Evolutionary conservation across 768 basidiomycete genomes (phyloP).

Genomic region (Russula sp.): DNA sequence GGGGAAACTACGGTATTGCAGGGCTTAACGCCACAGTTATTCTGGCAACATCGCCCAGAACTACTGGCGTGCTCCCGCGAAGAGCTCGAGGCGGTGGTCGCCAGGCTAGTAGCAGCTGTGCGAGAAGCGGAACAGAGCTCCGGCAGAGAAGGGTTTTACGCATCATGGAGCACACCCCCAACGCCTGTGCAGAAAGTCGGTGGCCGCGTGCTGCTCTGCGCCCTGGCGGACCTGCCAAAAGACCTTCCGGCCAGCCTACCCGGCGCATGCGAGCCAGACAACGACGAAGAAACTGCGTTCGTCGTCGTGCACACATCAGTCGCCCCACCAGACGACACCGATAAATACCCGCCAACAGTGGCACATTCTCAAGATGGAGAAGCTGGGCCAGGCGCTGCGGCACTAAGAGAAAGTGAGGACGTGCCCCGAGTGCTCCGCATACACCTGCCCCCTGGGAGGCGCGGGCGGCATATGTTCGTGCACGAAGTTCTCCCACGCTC

Average conservation of each 20-base stretch:
- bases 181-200: constrained; percentile 32
- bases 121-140: neutral
- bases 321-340: neutral
- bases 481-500: constrained; percentile 41
- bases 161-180: constrained; percentile 18
- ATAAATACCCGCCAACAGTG: neutral
- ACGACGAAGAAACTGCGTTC: constrained; percentile 23
- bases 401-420: neutral
- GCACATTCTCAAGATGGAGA: neutral
- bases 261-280: neutral
- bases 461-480: constrained; percentile 44
- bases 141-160: neutral
- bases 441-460: constrained; percentile 39
- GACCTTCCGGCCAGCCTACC: constrained; percentile 12
- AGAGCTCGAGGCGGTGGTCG: constrained; percentile 43
- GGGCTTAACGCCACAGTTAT: constrained; percentile 70
- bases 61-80: constrained; percentile 44
- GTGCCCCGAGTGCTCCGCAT: constrained; percentile 23
- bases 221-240: constrained; percentile 27
- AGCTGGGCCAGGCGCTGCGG: neutral
- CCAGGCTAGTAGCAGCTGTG: constrained; percentile 17
- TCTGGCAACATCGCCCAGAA: constrained; percentile 51
- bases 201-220: constrained; percentile 38
- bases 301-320: constrained; percentile 26
- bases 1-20: constrained; percentile 24